Evolutionary conservation across 495 filamentous ascomycete species (phyloP), one percentile per base, ranked within the genome.

Genomic region (Penicillium cinerascens): DNA sequence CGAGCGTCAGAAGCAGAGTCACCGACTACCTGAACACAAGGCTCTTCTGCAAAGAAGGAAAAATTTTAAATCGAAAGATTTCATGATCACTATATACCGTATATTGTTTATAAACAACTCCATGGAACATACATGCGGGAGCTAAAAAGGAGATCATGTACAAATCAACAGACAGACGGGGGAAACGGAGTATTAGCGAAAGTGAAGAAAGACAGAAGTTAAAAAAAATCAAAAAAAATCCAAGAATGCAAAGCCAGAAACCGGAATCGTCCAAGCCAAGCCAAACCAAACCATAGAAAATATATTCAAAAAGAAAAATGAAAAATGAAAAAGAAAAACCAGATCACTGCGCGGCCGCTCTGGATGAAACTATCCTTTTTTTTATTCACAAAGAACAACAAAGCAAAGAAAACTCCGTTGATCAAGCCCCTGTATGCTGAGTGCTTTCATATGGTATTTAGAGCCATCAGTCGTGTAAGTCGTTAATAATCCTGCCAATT

Each of bases 401-500:
- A 29, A 50, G 25, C 13, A 57, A 57, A 37, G 35, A 47, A 38
- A 64, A 65, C 59, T 62, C 62, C 61, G 27, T 47, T 33, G 49
- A 41, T 47, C 54, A 61, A 56, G 44, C 47, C 55, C 49, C 46
- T 48, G 39, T 52, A 49, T 55, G 29, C 37, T 37, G 45, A 26
- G 51, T 42, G 51, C 44, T 54, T 43, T 50, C 36, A 47, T 55
- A 47, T 64, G 52, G 37, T 42, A 50, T 33, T 54, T 53, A 54
- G 39, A 62, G 59, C 62, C 62, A 62, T 65, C 47, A 65, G 54
- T 65, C 63, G 53, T 65, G 49, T 45, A 55, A 36, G 26, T 65
- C 63, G 49, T 65, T 63, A 58, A n/a, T n/a, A 52, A 48, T 40
- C 58, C 52, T 11, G 20, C 29, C 47, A 29, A 33, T 57, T 52